Evolutionary conservation across 2,329 filamentous ascomycete genomes (phyloP).

Genomic region (Fusarium sp.): DNA sequence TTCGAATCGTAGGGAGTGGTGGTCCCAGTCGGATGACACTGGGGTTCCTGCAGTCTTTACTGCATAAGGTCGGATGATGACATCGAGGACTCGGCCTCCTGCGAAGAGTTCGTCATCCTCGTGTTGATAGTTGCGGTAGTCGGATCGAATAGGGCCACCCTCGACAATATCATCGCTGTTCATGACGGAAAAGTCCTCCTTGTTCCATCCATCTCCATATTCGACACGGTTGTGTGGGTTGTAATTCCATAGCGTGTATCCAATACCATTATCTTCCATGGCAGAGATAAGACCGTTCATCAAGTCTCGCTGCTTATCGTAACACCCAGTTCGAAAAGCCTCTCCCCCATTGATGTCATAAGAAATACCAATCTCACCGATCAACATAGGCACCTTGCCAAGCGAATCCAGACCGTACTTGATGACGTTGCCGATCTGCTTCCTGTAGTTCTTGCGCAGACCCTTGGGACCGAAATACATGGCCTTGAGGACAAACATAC

Average conservation of each 20-base stretch:
- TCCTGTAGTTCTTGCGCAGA: conserved; percentile 51
- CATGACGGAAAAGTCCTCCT: conserved; percentile 54
- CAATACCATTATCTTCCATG: conserved; percentile 52
- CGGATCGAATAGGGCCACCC: conserved; percentile 38
- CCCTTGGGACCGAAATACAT: conserved; percentile 52
- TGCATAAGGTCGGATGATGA: conserved; percentile 53
- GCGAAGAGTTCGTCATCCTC: conserved; percentile 50
- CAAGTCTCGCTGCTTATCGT: conserved; percentile 51
- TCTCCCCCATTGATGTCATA: conserved; percentile 51
- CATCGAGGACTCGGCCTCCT: conserved; percentile 50
- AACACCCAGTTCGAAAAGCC: conserved; percentile 50
- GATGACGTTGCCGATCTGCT: conserved; percentile 50
- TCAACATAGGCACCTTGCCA: conserved; percentile 48
- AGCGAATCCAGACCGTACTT: conserved; percentile 47
- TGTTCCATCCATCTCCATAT: conserved; percentile 55
- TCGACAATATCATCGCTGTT: conserved; percentile 47
- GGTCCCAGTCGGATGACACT: conserved; percentile 48
- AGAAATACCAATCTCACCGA: conserved; percentile 53
- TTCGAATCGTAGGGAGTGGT: conserved; percentile 47
- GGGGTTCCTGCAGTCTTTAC: conserved; percentile 52
- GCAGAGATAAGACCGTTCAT: conserved; percentile 51
- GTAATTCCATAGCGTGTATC: conserved; percentile 53
- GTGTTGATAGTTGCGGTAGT: conserved; percentile 48
- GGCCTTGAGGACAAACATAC: conserved; percentile 52
- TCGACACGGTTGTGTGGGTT: conserved; percentile 51